Evolutionary conservation across 495 filamentous ascomycete genomes (phyloP).

Genomic region (Poronia punctata): DNA sequence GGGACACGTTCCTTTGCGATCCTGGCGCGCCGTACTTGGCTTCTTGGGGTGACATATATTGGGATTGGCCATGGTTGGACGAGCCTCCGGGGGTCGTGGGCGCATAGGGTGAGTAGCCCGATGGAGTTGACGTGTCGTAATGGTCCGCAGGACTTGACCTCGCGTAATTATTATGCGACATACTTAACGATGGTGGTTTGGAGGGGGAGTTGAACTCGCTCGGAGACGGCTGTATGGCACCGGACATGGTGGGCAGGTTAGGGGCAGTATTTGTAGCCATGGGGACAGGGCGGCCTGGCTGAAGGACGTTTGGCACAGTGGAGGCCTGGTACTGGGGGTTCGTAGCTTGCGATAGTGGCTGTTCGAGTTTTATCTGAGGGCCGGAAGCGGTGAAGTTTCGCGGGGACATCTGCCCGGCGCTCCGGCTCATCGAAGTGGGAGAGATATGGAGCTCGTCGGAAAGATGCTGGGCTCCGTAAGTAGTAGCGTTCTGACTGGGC

Average conservation of each 20-base stretch:
- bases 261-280: conserved; percentile 65
- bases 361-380: conserved; percentile 63
- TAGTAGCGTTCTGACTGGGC: conserved; percentile 24
- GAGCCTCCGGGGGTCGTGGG: conserved; percentile 56
- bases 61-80: conserved; percentile 29
- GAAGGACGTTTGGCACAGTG: conserved; percentile 62
- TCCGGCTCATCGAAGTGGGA: conserved; percentile 41
- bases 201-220: conserved; percentile 57
- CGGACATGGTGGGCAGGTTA: conserved; percentile 57
- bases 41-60: conserved; percentile 62
- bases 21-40: conserved; percentile 61
- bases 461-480: conserved; percentile 34
- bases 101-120: conserved; percentile 65
- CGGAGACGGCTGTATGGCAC: conserved; percentile 46
- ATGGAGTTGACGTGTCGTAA: conserved; percentile 52
- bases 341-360: conserved; percentile 32
- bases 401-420: conserved; percentile 36
- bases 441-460: conserved; percentile 74
- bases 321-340: conserved; percentile 52
- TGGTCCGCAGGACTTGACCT: conserved; percentile 70
- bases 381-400: conserved; percentile 42
- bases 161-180: conserved; percentile 61
- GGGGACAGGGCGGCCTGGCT: conserved; percentile 61
- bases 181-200: conserved; percentile 53
- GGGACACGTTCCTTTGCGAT: conserved; percentile 63